Evolutionary conservation across 2,329 filamentous ascomycete species (phyloP).

Genomic region (Venturia carpophila): DNA sequence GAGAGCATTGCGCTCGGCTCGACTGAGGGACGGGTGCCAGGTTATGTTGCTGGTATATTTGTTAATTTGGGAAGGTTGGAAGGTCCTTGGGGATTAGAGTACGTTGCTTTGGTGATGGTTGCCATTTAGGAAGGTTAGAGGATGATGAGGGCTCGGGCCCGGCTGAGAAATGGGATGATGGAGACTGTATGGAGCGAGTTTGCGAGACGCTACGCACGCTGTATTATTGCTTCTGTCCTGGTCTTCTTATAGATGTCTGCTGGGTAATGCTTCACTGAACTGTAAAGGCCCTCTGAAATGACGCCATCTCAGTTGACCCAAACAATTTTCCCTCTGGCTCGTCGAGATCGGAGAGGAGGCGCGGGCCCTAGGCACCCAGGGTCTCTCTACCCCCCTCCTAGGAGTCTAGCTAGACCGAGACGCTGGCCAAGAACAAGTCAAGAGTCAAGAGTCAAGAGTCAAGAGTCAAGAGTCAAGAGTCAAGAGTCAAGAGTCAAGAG

Average conservation of each 20-base stretch:
- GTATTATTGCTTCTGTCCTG: not conserved
- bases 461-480: too few species aligned
- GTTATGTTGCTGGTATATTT: constrained; percentile 65
- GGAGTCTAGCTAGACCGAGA: too few species aligned
- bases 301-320: not conserved
- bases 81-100: not conserved
- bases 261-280: not conserved
- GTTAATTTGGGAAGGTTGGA: constrained; percentile 1
- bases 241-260: not conserved
- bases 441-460: too few species aligned
- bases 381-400: too few species aligned
- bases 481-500: too few species aligned
- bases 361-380: too few species aligned
- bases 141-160: not conserved
- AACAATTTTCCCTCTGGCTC: not conserved
- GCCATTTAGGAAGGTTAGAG: not conserved
- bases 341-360: not conserved
- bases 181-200: not conserved
- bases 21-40: constrained; percentile 76
- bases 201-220: too few species aligned
- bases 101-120: constrained; percentile 11
- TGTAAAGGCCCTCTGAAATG: not conserved
- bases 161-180: not conserved
- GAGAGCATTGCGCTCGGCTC: constrained; percentile 63
- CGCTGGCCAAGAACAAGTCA: too few species aligned